These are phyloP conservation scores for Acrasis kona DNA, from an alignment of 78 protist genomes.

Conservation along the genomic window DNA sequence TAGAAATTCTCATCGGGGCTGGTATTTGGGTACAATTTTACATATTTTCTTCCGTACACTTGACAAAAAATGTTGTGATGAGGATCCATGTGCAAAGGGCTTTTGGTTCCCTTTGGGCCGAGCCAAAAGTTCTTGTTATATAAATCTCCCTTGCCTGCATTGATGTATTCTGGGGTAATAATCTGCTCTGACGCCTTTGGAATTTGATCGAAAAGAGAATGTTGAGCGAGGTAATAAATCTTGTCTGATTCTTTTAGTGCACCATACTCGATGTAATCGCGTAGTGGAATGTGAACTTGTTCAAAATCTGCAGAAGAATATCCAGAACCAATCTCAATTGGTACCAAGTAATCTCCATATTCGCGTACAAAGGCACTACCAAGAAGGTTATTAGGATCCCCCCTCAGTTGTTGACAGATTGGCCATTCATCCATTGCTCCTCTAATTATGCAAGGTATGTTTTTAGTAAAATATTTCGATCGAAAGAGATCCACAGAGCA, in stretches of 20 bases:
- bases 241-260: background rate
- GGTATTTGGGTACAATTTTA: background rate
- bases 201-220: background rate
- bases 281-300: background rate
- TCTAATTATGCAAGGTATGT: background rate
- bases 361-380: background rate
- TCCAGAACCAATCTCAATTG: background rate
- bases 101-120: constrained; percentile 2
- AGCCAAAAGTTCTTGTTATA: background rate
- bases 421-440: constrained; percentile 5
- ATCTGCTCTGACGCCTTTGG: background rate
- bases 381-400: no score
- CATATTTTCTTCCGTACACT: constrained; percentile 6
- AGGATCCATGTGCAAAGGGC: constrained; percentile 8
- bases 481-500: no score
- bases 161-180: background rate
- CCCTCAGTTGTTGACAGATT: background rate
- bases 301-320: background rate
- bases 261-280: background rate
- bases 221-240: constrained; percentile 11
- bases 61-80: constrained; percentile 13
- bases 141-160: background rate
- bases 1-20: background rate
- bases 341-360: background rate
- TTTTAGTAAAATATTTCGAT: background rate